Conservation (phyloP, 768 basidiomycete species). For the Phlegmacium glaucopus region DNA sequence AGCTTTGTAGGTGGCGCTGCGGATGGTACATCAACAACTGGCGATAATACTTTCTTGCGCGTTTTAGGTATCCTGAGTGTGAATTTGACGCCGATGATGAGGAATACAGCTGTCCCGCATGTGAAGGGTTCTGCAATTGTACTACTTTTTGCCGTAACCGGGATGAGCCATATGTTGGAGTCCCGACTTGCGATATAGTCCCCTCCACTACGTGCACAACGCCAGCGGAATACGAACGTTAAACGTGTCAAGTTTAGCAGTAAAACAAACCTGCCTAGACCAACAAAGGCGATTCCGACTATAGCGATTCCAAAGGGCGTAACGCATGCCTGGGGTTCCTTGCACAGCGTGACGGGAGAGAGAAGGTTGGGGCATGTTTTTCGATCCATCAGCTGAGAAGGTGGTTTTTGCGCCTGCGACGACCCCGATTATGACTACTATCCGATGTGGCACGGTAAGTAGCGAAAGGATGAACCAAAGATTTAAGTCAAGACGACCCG, state of each 20-base stretch:
- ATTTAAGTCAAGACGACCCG: not conserved
- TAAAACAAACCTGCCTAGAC: constrained; percentile 1
- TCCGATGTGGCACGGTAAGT: not conserved
- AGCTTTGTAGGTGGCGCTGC: constrained; percentile 26
- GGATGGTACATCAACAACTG: too few relatives aligned
- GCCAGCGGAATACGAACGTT: not conserved
- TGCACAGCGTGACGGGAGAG: too few relatives aligned
- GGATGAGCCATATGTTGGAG: constrained; percentile 43
- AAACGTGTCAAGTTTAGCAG: not conserved
- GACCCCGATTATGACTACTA: not conserved
- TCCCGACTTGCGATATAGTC: constrained; percentile 7
- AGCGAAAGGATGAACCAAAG: not conserved
- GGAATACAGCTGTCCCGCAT: constrained; percentile 42
- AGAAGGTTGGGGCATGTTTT: too few relatives aligned
- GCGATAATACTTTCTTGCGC: too few relatives aligned
- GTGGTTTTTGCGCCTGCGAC: too few relatives aligned
- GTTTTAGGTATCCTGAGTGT: constrained; percentile 25
- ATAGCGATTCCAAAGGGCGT: too few relatives aligned
- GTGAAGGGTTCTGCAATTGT: constrained; percentile 46
- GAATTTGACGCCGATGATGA: constrained; percentile 13
- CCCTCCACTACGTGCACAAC: not conserved
- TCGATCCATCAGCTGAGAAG: too few relatives aligned
- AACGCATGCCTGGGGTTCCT: too few relatives aligned
- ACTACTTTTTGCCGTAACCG: constrained; percentile 39
- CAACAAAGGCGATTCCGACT: too few relatives aligned